Evolutionary conservation across 2,329 filamentous ascomycete genomes (phyloP).

Genomic region (Balansia obtecta): DNA sequence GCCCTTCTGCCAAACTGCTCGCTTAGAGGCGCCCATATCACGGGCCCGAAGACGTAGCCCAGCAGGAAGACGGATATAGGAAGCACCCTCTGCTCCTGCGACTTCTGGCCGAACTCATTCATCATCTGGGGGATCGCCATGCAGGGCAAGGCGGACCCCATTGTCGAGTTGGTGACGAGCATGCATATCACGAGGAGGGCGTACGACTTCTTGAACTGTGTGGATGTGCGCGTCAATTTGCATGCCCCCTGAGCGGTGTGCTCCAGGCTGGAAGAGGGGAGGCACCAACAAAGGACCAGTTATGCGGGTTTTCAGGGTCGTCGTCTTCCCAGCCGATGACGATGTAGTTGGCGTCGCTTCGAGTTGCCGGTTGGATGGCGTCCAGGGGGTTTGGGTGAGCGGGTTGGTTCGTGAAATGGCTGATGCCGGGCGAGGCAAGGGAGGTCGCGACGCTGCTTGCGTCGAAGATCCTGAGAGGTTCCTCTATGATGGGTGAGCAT

Average conservation of each 20-base stretch:
- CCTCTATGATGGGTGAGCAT: too few species aligned
- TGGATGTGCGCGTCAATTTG: neutral
- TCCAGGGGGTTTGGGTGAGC: conserved; percentile 20
- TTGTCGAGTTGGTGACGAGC: conserved; percentile 54
- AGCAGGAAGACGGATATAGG: conserved; percentile 52
- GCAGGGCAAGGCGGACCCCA: conserved; percentile 51
- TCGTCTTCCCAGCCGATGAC: conserved; percentile 33
- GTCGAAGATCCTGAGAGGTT: conserved; percentile 13
- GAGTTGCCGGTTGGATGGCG: conserved; percentile 20
- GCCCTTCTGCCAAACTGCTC: conserved; percentile 49
- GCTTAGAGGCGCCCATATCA: conserved; percentile 52
- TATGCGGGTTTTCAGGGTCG: conserved; percentile 40
- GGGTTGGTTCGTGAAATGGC: conserved; percentile 24
- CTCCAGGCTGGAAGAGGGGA: too few species aligned
- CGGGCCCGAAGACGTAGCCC: conserved; percentile 48
- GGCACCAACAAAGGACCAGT: conserved; percentile 29
- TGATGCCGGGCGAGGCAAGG: neutral
- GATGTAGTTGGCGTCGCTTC: conserved; percentile 18
- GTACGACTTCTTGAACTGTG: conserved; percentile 39
- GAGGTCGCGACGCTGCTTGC: neutral
- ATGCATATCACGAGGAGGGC: conserved; percentile 43
- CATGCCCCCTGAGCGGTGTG: too few species aligned
- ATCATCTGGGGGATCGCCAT: conserved; percentile 48
- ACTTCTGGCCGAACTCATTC: conserved; percentile 42
- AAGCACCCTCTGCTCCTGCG: conserved; percentile 32